Conservation (phyloP, 257 asterid species). For the Fraxinus quadrangulata region DNA sequence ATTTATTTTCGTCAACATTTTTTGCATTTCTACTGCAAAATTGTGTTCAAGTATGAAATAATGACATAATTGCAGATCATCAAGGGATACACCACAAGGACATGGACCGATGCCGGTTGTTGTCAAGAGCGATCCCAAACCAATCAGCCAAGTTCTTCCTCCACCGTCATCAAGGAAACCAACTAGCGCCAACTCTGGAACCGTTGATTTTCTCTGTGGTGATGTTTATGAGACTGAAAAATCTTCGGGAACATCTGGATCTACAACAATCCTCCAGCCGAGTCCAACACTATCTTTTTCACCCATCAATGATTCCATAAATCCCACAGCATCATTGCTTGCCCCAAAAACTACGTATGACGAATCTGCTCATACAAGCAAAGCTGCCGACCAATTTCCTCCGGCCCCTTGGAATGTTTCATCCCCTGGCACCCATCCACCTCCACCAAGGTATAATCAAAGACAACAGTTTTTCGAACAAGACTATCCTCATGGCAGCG, state of each 20-base stretch:
- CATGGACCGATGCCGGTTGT: conserved; percentile 51
- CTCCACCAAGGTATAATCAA: conserved; percentile 18
- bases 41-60: neutral
- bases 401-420: neutral
- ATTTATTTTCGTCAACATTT: neutral
- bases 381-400: neutral
- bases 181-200: conserved; percentile 5
- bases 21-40: neutral
- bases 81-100: conserved; percentile 73
- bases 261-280: neutral
- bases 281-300: conserved; percentile 4
- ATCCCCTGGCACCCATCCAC: conserved; percentile 4
- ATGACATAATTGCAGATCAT: conserved; percentile 50
- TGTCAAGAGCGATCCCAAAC: conserved; percentile 39
- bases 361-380: neutral
- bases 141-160: conserved; percentile 45
- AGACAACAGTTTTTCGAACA: conserved; percentile 5
- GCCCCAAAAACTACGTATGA: conserved; percentile 16
- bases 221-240: conserved; percentile 10
- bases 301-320: conserved; percentile 11
- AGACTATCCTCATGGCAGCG: neutral
- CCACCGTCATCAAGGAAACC: conserved; percentile 7
- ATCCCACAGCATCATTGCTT: conserved; percentile 19
- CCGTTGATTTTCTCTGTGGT: conserved; percentile 23
- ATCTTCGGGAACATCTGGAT: neutral